phyloP scores from a whole-genome alignment of 805 yeast species.

The Pichia sporocuriosa region DNA sequence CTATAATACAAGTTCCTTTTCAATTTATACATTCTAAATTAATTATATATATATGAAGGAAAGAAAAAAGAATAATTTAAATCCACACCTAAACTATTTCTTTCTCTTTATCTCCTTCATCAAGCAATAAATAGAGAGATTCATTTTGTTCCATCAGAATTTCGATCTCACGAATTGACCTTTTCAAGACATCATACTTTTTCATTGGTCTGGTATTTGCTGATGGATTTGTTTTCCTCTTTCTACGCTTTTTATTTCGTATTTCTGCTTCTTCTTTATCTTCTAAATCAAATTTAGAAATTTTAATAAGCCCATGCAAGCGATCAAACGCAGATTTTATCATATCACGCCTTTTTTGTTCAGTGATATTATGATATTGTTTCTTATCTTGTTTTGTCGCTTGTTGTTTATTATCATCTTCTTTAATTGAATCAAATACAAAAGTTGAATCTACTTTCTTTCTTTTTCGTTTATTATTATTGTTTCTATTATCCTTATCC shows the following conservation, averaged over 20 bases:
- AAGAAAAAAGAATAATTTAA: too few species aligned
- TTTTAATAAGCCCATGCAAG: conserved; percentile 22
- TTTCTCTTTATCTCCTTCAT: not conserved
- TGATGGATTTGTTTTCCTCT: conserved; percentile 1
- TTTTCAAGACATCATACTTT: conserved; percentile 22
- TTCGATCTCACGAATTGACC: conserved; percentile 26
- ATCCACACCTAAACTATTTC: not conserved
- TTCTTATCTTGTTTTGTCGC: conserved; percentile 31
- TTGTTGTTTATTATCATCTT: conserved; percentile 3
- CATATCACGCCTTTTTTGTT: conserved; percentile 32
- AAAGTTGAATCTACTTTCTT: too few species aligned
- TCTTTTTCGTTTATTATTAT: not conserved
- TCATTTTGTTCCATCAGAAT: conserved; percentile 17
- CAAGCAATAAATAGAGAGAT: not conserved
- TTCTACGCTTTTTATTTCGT: conserved; percentile 6
- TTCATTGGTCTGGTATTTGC: conserved; percentile 16
- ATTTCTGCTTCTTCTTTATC: conserved; percentile 4
- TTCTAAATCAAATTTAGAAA: conserved; percentile 10
- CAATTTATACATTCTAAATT: not conserved
- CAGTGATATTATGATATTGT: conserved; percentile 32
- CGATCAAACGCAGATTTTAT: conserved; percentile 33
- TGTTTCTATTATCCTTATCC: too few species aligned
- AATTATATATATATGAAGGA: not conserved
- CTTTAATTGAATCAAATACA: not conserved
- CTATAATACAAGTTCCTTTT: not conserved